Base-by-base conservation (phyloP, 1,284 basidiomycete species). In the Clitocybe nebularis region DNA sequence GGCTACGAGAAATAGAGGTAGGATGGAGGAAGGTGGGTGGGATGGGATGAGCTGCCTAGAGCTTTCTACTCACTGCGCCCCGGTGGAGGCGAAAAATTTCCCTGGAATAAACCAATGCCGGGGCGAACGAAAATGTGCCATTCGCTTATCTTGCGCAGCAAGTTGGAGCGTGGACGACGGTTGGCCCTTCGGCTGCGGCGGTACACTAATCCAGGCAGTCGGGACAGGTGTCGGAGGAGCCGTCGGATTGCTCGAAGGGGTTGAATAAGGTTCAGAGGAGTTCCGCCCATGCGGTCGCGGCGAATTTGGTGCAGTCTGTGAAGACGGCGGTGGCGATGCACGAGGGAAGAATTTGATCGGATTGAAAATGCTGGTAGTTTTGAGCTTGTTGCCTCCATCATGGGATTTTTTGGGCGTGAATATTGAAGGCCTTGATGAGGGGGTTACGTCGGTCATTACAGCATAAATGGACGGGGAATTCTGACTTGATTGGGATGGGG, bases 41-140 rank as follows among this genome's bases (percentile, higher is more conserved):
- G 28, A 26, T 7, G 24, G n/a, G 16, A n/a, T n/a, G n/a, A n/a
- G n/a, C n/a, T n/a, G n/a, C n/a, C n/a, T n/a, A n/a, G n/a, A n/a
- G n/a, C n/a, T n/a, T 33, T 40, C 34, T 33, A 49, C 28, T 54
- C 47, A 54, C 47, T 56, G 50, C 36, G 53, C 49, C 34, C 53
- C 57, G 36, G 51, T 42, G 34, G 58, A 54, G 38, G 74, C 58
- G 51, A 79, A 76, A 48, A 81, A 56, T 62, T 70, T 74, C 49
- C 68, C 67, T 17, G 76, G 72, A 47, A 75, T 75, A 57, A 80
- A 77, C 78, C 78, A 81, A 55, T 70, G 66, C 33, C 77, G 71
- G 55, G 72, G 68, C 36, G 74, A 67, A 46, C 75, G 72, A 59
- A 72, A 59, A 39, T 72, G 64, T 47, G 64, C 57, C 41, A 67